Base-by-base conservation (phyloP, 495 filamentous ascomycete genomes). In the Aspergillus asperescens region DNA sequence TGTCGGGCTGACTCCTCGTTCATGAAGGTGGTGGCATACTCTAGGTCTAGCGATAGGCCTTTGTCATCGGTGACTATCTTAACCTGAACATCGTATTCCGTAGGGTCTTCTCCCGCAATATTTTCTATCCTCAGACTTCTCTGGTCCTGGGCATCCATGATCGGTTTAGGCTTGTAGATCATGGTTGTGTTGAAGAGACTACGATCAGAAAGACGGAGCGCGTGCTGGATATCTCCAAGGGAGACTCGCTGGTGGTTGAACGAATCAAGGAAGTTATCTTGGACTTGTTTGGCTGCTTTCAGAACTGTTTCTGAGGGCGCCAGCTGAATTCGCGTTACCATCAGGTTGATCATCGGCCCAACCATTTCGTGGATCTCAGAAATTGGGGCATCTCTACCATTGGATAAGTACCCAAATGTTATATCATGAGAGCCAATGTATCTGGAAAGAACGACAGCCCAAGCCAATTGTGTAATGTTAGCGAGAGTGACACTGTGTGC, bases 191-290 rank as follows among this genome's bases (percentile, higher is more conserved):
- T 55, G 15, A 55, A 55, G 3, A 55, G 38, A 15, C 38, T 13
- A 13, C 41, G 46, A 2, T 49, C 53, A 8, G 46, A 27, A 18
- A 55, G 18, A 4, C 20, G 38, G 7, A 55, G 45, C 9, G 46
- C 46, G 34, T 55, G 53, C 38, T 55, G 53, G 13, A 55, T 55
- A 35, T 55, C 53, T 13, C 45, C 46, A 9, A 55, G 53, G 0
- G 53, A 55, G 29, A 39, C 34, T 27, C 47, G 29, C 20, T 55
- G 53, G 32, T 55, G 53, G 1, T 4, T 22, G 20, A 55, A 49
- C 5, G 53, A 15, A 20, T 50, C 53, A 1, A 55, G 29, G 38
- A 55, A 55, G 22, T 55, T 28, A 1, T 43, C 20, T 23, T 55
- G 53, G n/a, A 48, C 39, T 5, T 28, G 29, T 29, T 35, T 55